These are phyloP conservation scores for Endogone sp. DNA, from an alignment of 192 early-diverging fungal species.

Conservation along the genomic window DNA sequence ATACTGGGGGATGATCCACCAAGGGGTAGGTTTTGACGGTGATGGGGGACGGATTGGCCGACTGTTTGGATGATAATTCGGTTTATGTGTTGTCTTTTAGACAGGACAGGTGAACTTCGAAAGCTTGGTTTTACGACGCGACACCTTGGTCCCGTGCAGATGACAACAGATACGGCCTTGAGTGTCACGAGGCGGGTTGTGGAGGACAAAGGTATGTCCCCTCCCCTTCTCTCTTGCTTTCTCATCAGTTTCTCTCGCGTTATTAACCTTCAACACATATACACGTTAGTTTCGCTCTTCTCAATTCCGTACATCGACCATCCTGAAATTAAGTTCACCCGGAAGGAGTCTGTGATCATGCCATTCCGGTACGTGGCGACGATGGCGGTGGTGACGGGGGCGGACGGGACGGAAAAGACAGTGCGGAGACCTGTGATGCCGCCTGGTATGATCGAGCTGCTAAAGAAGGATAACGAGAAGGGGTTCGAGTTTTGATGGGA, in stretches of 20 bases:
- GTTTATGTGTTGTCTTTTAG: conserved; percentile 12
- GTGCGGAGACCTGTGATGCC: conserved; percentile 58
- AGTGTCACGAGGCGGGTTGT: conserved; percentile 66
- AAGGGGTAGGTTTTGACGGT: conserved; percentile 35
- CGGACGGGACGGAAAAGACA: conserved; percentile 36
- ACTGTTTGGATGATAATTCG: background rate
- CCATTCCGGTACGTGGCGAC: conserved; percentile 74
- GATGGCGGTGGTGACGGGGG: conserved; percentile 22
- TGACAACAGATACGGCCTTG: conserved; percentile 85
- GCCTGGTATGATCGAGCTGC: conserved; percentile 66
- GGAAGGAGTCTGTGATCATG: conserved; percentile 71
- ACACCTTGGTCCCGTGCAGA: conserved; percentile 72
- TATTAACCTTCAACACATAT: background rate
- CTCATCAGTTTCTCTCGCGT: background rate
- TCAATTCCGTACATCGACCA: conserved; percentile 68
- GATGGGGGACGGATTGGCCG: background rate
- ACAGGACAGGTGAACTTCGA: conserved; percentile 58
- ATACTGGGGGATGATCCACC: conserved; percentile 71
- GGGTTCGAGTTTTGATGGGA: conserved; percentile 31
- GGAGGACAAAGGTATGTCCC: conserved; percentile 49
- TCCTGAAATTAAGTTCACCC: conserved; percentile 65
- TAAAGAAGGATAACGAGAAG: conserved; percentile 68
- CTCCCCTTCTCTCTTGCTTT: background rate
- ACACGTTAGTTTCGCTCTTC: conserved; percentile 43
- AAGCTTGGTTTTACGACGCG: conserved; percentile 64